Conservation (phyloP, 164 flowering plant species). For the Euptelea pleiosperma region DNA sequence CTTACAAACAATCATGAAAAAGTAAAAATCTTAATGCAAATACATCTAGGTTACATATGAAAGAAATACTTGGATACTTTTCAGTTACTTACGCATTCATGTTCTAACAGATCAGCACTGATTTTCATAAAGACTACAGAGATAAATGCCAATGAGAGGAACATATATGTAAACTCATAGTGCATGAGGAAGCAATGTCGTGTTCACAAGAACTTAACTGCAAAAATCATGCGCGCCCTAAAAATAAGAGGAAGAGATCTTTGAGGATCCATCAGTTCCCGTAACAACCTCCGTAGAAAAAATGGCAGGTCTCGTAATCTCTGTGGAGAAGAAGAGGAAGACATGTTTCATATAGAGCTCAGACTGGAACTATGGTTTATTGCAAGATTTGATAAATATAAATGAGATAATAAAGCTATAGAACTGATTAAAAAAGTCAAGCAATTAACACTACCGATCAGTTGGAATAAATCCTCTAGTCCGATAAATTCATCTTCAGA, state of each 20-base stretch:
- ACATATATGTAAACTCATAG: not conserved
- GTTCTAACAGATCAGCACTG: not conserved
- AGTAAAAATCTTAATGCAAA: no score
- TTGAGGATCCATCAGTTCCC: conserved; percentile 78
- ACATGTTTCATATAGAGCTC: conserved; percentile 4
- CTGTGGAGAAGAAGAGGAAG: conserved; percentile 36
- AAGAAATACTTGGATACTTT: no score
- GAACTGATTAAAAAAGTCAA: not conserved
- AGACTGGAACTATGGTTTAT: no score
- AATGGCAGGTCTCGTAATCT: conserved; percentile 87
- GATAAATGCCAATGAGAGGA: not conserved
- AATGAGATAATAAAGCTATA: no score
- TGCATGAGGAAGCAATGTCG: no score
- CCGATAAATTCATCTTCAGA: no score
- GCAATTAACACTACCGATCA: no score
- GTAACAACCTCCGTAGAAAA: conserved; percentile 58
- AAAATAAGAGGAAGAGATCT: conserved; percentile 78
- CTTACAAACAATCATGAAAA: no score
- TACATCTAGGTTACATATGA: no score
- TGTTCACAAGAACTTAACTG: conserved; percentile 49
- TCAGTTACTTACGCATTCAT: no score
- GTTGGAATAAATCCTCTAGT: no score
- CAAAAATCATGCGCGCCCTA: conserved; percentile 65
- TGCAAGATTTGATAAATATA: no score
- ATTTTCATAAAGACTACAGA: not conserved